A percentile compares a stretch with the other conserved stretches of the same genome.
Conservation (phyloP, 78 protist genomes). For the Dictyostelium brefeldianum region DNA sequence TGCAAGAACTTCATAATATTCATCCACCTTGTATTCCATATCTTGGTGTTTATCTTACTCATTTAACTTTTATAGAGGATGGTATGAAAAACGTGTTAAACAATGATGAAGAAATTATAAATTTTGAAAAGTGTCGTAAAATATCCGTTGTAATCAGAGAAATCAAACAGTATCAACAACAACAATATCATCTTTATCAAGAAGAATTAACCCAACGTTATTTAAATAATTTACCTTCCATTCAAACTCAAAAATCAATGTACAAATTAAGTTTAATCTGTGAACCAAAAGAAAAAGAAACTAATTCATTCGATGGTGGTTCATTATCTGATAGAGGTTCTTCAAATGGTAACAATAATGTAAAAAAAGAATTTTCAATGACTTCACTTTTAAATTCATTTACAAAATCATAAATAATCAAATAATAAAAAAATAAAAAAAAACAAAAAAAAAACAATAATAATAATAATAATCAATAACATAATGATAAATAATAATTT, state of each 20-base stretch:
- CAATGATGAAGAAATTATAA: constrained; percentile 74
- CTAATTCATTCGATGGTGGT: neutral
- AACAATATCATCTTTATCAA: constrained; percentile 46
- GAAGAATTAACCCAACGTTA: constrained; percentile 41
- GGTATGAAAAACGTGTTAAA: constrained; percentile 81
- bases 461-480: neutral
- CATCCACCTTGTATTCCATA: constrained; percentile 90
- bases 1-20: constrained; percentile 37
- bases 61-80: constrained; percentile 90
- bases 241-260: constrained; percentile 39
- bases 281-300: constrained; percentile 61
- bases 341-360: neutral
- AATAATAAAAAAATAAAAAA: neutral
- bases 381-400: constrained; percentile 28
- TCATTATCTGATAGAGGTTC: constrained; percentile 9
- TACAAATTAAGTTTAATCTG: constrained; percentile 56
- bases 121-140: constrained; percentile 85
- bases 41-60: constrained; percentile 86
- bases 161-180: constrained; percentile 76
- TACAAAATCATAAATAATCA: neutral
- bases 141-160: constrained; percentile 80
- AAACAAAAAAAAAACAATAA: neutral
- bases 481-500: neutral
- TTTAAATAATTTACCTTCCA: constrained; percentile 34
- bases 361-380: constrained; percentile 37